A percentile compares a stretch with the other conserved stretches of the same genome.
These are phyloP conservation scores for Lasiodiplodia sp. DNA, from an alignment of 2,329 filamentous ascomycete species.

Conservation along the genomic window DNA sequence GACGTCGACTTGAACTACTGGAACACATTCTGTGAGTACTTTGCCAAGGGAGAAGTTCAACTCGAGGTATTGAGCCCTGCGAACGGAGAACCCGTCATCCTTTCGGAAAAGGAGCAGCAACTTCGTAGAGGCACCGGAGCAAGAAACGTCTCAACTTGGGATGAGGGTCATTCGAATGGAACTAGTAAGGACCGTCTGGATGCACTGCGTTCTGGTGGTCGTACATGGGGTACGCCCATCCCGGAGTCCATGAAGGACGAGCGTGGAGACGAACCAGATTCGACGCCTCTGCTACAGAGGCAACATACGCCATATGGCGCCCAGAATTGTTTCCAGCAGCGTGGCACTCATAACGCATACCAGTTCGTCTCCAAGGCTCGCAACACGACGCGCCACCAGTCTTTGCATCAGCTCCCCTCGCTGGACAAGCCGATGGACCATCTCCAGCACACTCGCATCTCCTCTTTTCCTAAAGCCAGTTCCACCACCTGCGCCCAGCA, in stretches of 20 bases:
- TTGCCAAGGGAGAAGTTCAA: slow-evolving; percentile 1
- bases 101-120: not conserved
- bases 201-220: not conserved
- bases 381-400: not conserved
- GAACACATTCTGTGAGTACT: slow-evolving; percentile 7
- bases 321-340: not conserved
- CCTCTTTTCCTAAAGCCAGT: not conserved
- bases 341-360: not conserved
- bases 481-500: not conserved
- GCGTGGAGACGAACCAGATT: not conserved
- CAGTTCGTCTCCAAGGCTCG: not conserved
- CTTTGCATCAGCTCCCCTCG: not conserved
- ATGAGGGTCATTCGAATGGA: not conserved
- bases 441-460: not conserved
- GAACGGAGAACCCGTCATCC: not conserved
- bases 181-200: not conserved
- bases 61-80: not conserved
- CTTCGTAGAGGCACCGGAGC: not conserved
- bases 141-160: not conserved
- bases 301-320: not conserved
- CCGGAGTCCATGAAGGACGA: not conserved
- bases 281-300: not conserved
- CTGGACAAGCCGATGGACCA: not conserved
- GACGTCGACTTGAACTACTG: slow-evolving; percentile 8
- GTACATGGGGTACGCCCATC: not conserved